Conservation (phyloP, 2,329 filamentous ascomycete genomes). For the Epichloe amarillans region DNA sequence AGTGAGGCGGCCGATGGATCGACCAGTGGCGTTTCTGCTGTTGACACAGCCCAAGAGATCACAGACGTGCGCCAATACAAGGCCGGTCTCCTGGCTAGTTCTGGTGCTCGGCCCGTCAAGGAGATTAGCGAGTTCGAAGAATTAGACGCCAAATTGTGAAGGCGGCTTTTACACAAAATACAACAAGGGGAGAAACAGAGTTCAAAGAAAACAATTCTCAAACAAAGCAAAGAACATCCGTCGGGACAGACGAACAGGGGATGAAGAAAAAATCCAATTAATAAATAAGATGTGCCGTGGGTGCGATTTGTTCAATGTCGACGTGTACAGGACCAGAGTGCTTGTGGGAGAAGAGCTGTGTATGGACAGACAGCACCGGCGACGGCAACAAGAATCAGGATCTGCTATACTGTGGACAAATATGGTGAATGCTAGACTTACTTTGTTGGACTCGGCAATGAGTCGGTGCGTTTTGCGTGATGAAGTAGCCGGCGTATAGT, state of each 20-base stretch:
- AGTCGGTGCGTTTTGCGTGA: not conserved
- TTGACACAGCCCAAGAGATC: conserved; percentile 42
- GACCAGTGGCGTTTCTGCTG: conserved; percentile 29
- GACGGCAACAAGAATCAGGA: not conserved
- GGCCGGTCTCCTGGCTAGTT: conserved; percentile 56
- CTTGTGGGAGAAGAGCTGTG: not conserved
- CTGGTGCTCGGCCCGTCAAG: conserved; percentile 57
- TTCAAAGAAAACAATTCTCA: no score
- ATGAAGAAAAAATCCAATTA: no score
- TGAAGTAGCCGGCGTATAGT: not conserved
- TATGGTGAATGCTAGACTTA: not conserved
- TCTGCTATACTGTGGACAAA: no score
- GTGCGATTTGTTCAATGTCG: no score
- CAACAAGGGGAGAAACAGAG: not conserved
- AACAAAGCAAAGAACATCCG: no score
- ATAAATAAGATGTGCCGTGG: no score
- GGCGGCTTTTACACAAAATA: not conserved
- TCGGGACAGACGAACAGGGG: no score
- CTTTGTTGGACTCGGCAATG: not conserved
- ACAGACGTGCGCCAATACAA: conserved; percentile 73
- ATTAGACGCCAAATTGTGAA: conserved; percentile 61
- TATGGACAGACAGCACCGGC: not conserved
- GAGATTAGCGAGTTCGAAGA: conserved; percentile 81
- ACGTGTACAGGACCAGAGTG: not conserved
- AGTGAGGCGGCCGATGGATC: conserved; percentile 19